Evolutionary conservation across 2,329 filamentous ascomycete species (phyloP).

Genomic region (Aurifilum marmelostoma): DNA sequence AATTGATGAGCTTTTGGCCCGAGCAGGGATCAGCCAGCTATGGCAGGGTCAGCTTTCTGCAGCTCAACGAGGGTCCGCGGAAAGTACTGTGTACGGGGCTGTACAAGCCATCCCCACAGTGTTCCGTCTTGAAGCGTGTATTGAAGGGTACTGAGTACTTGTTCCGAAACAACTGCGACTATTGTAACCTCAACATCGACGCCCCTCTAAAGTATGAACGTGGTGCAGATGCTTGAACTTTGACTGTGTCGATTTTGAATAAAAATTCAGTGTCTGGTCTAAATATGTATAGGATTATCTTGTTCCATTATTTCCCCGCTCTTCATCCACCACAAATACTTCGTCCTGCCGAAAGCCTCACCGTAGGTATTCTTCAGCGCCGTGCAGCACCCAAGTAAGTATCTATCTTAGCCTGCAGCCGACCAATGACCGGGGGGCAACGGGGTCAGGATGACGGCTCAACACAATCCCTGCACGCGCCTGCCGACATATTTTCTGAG

Average conservation of each 20-base stretch:
- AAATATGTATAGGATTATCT: too few species aligned
- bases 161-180: neutral
- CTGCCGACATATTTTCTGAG: slow-evolving; percentile 3
- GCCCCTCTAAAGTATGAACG: too few species aligned
- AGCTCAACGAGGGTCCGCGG: neutral
- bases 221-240: too few species aligned
- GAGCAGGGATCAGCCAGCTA: slow-evolving; percentile 10
- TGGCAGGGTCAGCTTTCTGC: neutral
- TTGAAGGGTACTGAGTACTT: neutral
- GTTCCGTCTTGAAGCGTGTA: neutral
- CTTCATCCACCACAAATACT: neutral
- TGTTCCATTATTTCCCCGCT: too few species aligned
- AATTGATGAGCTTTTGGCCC: slow-evolving; percentile 27
- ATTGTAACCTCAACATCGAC: neutral
- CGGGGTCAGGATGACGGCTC: neutral
- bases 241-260: neutral
- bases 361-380: neutral
- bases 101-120: neutral
- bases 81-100: neutral
- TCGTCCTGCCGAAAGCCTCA: too few species aligned
- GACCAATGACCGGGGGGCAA: neutral
- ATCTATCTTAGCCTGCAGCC: neutral
- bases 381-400: neutral
- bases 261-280: too few species aligned
- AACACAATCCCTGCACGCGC: neutral